Percentiles rank a stretch among this genome's conserved stretches.
phyloP scores from a whole-genome alignment of 2,329 filamentous ascomycete genomes.

The Fusarium lateritium region DNA sequence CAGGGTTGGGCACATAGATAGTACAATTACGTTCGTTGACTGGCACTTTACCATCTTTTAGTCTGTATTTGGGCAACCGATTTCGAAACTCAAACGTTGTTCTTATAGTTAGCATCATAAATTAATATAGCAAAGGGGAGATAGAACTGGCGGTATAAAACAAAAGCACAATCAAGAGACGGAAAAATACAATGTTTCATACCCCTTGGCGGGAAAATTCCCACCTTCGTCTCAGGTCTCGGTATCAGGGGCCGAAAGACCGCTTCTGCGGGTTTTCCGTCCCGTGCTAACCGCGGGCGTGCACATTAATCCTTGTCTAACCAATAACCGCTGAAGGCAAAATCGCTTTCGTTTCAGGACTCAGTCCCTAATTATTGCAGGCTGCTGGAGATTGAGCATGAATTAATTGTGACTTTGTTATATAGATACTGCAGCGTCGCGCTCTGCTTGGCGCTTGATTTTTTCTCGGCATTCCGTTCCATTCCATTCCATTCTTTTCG shows the following conservation, averaged over 20 bases:
- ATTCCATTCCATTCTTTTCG: constrained; percentile 13
- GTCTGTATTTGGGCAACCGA: no score
- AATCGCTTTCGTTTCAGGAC: constrained; percentile 30
- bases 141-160: not conserved
- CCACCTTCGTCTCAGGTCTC: constrained; percentile 28
- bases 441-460: constrained; percentile 19
- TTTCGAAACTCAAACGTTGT: no score
- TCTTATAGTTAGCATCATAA: no score
- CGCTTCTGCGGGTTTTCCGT: constrained; percentile 27
- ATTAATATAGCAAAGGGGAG: no score
- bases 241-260: constrained; percentile 22
- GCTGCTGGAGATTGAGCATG: not conserved
- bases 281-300: constrained; percentile 26
- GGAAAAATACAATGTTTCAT: constrained; percentile 40
- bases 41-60: no score
- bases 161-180: not conserved
- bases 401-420: not conserved
- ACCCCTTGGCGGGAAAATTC: constrained; percentile 35
- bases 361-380: constrained; percentile 23
- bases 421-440: constrained; percentile 16
- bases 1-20: no score
- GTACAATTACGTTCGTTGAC: no score
- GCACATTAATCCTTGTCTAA: not conserved
- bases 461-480: constrained; percentile 6
- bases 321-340: constrained; percentile 13